Evolutionary conservation across 768 basidiomycete genomes (phyloP).

Genomic region (Phylloporus arenicola): DNA sequence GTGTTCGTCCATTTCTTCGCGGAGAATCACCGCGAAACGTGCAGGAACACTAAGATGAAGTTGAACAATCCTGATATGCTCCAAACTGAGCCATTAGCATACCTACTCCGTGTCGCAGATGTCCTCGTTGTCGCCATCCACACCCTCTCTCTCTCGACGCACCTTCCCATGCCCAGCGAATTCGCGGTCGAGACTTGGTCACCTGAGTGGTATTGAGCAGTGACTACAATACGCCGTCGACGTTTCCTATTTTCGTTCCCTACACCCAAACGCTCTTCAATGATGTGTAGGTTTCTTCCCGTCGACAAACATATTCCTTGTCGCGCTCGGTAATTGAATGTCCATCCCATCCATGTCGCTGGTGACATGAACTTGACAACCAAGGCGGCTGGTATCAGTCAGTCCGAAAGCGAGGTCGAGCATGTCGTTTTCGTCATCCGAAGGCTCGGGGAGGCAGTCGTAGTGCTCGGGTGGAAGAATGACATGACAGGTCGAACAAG

Average conservation of each 20-base stretch:
- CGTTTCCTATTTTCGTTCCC: background rate
- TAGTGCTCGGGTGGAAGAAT: slow-evolving; percentile 64
- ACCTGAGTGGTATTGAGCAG: slow-evolving; percentile 13
- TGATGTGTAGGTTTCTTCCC: slow-evolving; percentile 56
- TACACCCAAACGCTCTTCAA: slow-evolving; percentile 12
- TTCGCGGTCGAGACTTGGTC: background rate
- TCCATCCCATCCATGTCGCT: slow-evolving; percentile 80
- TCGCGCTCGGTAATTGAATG: slow-evolving; percentile 83
- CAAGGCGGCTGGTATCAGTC: slow-evolving; percentile 84
- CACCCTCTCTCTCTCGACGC: background rate
- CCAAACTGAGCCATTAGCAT: background rate
- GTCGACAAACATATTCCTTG: slow-evolving; percentile 96
- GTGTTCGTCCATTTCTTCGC: background rate
- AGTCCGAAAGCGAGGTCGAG: slow-evolving; percentile 97
- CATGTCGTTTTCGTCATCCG: slow-evolving; percentile 98
- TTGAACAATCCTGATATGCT: background rate
- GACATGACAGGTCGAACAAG: slow-evolving; percentile 97
- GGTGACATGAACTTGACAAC: slow-evolving; percentile 75
- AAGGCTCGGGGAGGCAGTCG: slow-evolving; percentile 85
- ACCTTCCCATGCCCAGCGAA: background rate
- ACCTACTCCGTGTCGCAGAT: background rate
- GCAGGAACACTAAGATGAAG: too few species aligned
- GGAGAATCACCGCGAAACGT: too few species aligned
- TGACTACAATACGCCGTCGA: slow-evolving; percentile 2
- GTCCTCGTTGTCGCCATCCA: background rate